Conservation (phyloP, 75 land plant genomes). For the Cunninghamia lanceolata region DNA sequence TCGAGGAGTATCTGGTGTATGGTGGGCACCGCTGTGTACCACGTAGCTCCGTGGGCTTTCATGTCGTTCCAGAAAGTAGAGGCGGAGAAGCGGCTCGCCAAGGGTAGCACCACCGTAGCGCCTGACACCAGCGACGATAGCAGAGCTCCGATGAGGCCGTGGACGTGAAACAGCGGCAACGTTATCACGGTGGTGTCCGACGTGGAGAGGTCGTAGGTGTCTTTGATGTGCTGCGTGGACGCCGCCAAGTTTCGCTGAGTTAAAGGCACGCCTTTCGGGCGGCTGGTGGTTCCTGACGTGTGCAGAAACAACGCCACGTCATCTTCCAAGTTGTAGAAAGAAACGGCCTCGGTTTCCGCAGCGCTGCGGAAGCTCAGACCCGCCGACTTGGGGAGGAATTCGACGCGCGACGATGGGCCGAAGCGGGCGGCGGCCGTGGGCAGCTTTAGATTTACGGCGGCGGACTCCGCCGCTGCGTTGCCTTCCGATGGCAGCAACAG, state of each 20-base stretch:
- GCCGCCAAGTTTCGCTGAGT: constrained; percentile 81
- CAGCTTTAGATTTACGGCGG: constrained; percentile 66
- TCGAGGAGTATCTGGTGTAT: constrained; percentile 89
- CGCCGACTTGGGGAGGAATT: constrained; percentile 16
- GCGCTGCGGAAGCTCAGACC: not conserved
- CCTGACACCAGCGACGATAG: constrained; percentile 67
- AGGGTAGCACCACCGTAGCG: constrained; percentile 74
- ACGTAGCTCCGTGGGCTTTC: constrained; percentile 67
- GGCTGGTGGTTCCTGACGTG: constrained; percentile 97
- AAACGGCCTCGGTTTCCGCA: not conserved
- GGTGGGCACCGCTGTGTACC: constrained; percentile 98
- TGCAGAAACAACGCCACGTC: constrained; percentile 93
- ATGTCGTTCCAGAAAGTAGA: constrained; percentile 89
- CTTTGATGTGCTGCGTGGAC: constrained; percentile 63
- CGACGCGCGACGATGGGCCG: not conserved
- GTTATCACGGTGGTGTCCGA: constrained; percentile 81
- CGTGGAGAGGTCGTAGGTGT: constrained; percentile 62
- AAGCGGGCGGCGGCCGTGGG: constrained; percentile 33
- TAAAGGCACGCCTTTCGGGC: constrained; percentile 92
- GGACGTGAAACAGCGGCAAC: constrained; percentile 93
- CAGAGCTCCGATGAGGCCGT: constrained; percentile 77
- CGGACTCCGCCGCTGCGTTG: constrained; percentile 63
- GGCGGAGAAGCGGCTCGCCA: constrained; percentile 91
- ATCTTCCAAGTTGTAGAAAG: constrained; percentile 29
- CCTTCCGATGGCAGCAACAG: constrained; percentile 67